Percentiles rank a stretch among this genome's conserved stretches.
Conservation (phyloP, 306 rosid genomes). For the Prunus armeniaca region DNA sequence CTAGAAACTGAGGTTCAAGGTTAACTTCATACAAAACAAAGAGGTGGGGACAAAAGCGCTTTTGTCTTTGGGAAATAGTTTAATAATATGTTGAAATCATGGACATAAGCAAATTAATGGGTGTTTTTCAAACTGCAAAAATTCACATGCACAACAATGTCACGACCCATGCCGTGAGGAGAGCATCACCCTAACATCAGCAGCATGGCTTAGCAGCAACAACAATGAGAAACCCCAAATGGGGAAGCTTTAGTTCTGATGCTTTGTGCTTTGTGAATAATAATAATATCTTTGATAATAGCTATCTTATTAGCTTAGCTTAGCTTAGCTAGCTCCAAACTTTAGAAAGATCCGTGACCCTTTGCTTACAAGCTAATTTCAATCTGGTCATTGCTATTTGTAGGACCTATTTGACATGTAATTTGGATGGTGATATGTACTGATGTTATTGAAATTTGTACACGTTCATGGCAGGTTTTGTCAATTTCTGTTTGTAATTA, state of each 20-base stretch:
- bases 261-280: slow-evolving; percentile 14
- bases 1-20: slow-evolving; percentile 1
- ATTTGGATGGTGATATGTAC: slow-evolving; percentile 14
- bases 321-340: slow-evolving; percentile 19
- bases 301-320: not conserved
- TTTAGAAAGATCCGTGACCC: slow-evolving; percentile 67
- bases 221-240: slow-evolving; percentile 16
- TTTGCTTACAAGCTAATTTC: not conserved
- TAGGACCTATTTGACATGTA: slow-evolving; percentile 12
- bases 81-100: not conserved
- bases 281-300: not conserved
- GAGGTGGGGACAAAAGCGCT: slow-evolving; percentile 27
- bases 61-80: slow-evolving; percentile 26
- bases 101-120: slow-evolving; percentile 10
- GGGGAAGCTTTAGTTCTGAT: slow-evolving; percentile 18
- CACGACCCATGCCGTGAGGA: not conserved
- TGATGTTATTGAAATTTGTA: slow-evolving; percentile 16
- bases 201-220: not conserved
- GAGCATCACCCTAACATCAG: slow-evolving; percentile 13
- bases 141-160: slow-evolving; percentile 38
- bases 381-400: slow-evolving; percentile 1
- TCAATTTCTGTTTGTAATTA: no score
- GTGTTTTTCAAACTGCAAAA: slow-evolving; percentile 25
- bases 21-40: not conserved
- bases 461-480: not conserved